Percentiles rank a stretch among this genome's conserved stretches.
Conservation (phyloP, 805 yeast species). For the Hanseniaspora singularis region DNA sequence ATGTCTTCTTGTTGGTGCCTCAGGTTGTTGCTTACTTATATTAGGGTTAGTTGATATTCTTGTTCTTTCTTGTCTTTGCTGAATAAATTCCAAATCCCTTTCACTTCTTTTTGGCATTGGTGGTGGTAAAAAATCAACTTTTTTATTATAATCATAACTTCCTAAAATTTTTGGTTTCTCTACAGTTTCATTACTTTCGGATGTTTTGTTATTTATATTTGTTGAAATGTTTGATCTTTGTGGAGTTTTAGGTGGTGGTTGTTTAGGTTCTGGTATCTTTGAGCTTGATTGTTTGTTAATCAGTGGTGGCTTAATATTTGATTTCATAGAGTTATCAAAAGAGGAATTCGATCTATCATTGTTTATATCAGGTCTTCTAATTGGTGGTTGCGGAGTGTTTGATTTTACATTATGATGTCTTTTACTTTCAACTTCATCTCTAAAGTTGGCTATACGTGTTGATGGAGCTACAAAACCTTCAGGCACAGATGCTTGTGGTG, state of each 20-base stretch:
- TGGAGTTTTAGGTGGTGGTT: neutral
- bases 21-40: neutral
- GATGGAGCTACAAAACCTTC: constrained; percentile 9
- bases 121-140: constrained; percentile 33
- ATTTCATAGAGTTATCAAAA: too few relatives aligned
- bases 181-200: constrained; percentile 23
- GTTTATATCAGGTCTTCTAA: too few relatives aligned
- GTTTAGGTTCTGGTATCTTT: neutral
- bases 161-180: constrained; percentile 30
- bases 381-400: neutral
- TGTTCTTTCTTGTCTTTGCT: constrained; percentile 2
- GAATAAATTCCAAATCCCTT: constrained; percentile 7
- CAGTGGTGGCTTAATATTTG: neutral
- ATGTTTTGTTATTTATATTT: constrained; percentile 21
- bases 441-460: neutral
- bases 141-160: constrained; percentile 27
- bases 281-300: neutral
- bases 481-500: constrained; percentile 10
- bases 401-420: neutral
- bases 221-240: neutral
- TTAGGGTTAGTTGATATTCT: neutral
- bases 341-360: too few relatives aligned
- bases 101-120: constrained; percentile 23
- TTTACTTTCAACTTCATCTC: constrained; percentile 4
- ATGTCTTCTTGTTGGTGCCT: neutral